Conservation (phyloP, 2,329 filamentous ascomycete species). For the Hypoxylon sp. region DNA sequence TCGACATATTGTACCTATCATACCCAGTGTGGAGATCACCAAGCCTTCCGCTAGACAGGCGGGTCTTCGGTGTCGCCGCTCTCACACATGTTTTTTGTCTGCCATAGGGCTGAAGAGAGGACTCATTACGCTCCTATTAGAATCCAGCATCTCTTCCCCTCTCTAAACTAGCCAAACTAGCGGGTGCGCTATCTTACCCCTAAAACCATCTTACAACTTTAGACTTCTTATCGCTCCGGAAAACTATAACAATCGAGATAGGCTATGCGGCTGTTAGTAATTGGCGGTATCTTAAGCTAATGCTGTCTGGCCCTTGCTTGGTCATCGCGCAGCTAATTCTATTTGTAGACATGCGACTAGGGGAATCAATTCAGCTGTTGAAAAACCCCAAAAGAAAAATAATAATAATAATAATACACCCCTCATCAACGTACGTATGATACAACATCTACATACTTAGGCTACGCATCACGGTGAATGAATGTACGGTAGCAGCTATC, state of each 20-base stretch:
- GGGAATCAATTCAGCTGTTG: constrained; percentile 3
- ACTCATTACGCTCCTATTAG: constrained; percentile 31
- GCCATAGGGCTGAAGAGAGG: constrained; percentile 44
- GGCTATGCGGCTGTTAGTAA: constrained; percentile 28
- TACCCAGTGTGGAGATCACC: constrained; percentile 25
- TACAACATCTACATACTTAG: not conserved
- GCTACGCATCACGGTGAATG: not conserved
- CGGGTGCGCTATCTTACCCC: constrained; percentile 27
- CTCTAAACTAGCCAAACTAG: constrained; percentile 28
- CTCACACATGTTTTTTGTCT: constrained; percentile 22
- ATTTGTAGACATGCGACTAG: constrained; percentile 38
- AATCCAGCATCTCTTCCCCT: constrained; percentile 27
- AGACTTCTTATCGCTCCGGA: constrained; percentile 16
- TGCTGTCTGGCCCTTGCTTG: constrained; percentile 25
- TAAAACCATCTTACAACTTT: constrained; percentile 14
- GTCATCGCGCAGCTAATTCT: constrained; percentile 28
- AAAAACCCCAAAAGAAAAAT: not conserved
- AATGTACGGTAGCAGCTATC: constrained; percentile 17
- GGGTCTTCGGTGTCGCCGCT: constrained; percentile 45
- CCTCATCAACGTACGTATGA: not conserved
- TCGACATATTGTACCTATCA: constrained; percentile 9
- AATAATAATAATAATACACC: not conserved
- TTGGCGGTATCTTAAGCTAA: constrained; percentile 11
- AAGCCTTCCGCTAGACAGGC: constrained; percentile 29
- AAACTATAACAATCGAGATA: constrained; percentile 34